Evolutionary conservation across 805 yeast species (phyloP), one percentile per base, ranked within the genome.

Genomic region (Blastobotrys mokoenaii): DNA sequence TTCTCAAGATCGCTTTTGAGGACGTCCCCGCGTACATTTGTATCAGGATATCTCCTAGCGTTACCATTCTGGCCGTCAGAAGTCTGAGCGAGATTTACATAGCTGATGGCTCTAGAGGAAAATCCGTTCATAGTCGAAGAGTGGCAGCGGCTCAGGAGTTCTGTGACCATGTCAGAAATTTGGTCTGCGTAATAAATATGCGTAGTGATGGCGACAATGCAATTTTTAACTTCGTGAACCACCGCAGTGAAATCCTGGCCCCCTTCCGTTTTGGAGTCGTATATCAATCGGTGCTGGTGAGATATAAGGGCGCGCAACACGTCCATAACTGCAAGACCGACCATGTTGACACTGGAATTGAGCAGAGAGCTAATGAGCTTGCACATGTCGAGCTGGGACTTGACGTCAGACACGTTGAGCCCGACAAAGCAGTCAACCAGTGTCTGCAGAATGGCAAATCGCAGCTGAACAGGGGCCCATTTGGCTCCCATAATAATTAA

Each of bases 161-260:
- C 95, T 25, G 77, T 74, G 15, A 88, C 68, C 68, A 90, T 81
- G 60, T 89, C 97, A 12, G 81, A 73, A 3, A 83, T 77, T 62
- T 93, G 98, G 53, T 87, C 94, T 48, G 80, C 80, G 60, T 90
- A 90, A 56, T 88, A 88, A 10, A 80, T 74, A 60, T 88, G 95
- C 2, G 77, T 73, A 1, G 88, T 79, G 44, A 90, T 69, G 47
- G 82, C 80, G 47, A 80, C 76, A 45, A 89, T 75, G 20, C 88
- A 76, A 17, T 66, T 66, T 11, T 25, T 43, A 38, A 35, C 33
- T 14, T 25, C 34, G 37, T 22, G 44, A 15, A 37, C 40, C 17
- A 38, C 16, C n/a, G 2, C 3, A n/a, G 22, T 16, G 12, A n/a
- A 16, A 7, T 36, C 38, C 4, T 32, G 15, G 15, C 34, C 25